Conservation (phyloP, 78 protist species). For the Mantamonas sphyraenae region DNA sequence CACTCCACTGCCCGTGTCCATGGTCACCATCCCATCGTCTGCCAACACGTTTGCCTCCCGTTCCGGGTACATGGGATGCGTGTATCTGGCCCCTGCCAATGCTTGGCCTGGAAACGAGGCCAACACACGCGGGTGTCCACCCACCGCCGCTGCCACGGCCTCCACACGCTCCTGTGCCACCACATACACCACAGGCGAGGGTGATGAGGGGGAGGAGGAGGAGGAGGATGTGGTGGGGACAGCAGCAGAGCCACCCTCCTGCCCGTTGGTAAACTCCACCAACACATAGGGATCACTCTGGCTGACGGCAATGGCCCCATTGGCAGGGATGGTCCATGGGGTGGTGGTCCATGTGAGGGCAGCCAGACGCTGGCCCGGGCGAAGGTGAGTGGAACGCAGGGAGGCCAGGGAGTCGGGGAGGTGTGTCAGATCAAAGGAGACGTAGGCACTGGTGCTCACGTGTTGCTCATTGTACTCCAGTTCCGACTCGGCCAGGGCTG, state of each 20-base stretch:
- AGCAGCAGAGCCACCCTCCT: neutral
- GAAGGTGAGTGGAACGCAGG: neutral
- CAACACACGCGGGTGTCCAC: no score
- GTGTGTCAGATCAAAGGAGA: constrained; percentile 27
- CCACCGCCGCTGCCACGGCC: neutral
- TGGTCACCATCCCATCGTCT: constrained; percentile 65
- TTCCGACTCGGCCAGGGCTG: constrained; percentile 94
- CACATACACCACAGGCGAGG: neutral
- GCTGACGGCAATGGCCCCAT: no score
- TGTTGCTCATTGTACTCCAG: constrained; percentile 77
- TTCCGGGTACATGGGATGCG: neutral
- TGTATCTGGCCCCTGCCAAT: neutral
- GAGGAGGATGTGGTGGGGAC: no score
- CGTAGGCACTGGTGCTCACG: constrained; percentile 53
- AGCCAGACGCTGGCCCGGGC: neutral
- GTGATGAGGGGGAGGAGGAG: no score
- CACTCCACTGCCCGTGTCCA: constrained; percentile 79
- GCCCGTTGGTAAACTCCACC: neutral
- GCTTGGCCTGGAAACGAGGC: neutral
- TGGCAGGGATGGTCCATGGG: constrained; percentile 93
- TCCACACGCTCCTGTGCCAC: neutral
- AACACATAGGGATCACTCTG: no score
- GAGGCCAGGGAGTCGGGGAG: neutral
- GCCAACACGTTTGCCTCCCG: neutral
- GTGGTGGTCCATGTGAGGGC: constrained; percentile 91